phyloP scores from a whole-genome alignment of 2,329 filamentous ascomycete genomes.

The Stagonosporopsis rhizophila region DNA sequence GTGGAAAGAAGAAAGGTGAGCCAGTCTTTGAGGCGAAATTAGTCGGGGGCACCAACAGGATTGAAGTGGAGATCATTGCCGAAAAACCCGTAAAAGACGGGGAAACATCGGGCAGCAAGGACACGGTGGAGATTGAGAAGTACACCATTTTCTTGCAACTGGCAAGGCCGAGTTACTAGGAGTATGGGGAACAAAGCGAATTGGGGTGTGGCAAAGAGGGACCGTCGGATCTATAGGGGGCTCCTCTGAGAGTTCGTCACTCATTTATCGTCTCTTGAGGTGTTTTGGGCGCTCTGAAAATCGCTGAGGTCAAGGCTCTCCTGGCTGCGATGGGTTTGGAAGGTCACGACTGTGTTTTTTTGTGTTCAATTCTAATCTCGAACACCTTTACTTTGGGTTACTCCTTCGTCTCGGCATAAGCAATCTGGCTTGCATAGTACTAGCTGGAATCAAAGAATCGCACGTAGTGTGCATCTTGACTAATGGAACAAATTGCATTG shows the following conservation, averaged over 20 bases:
- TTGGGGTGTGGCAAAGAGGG: neutral
- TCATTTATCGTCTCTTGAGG: conserved; percentile 1
- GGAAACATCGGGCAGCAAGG: conserved; percentile 31
- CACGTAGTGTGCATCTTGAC: neutral
- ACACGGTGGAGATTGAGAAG: conserved; percentile 78
- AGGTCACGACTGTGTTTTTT: neutral
- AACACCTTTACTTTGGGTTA: neutral
- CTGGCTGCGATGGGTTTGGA: neutral
- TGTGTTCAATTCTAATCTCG: neutral
- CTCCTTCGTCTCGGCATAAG: neutral
- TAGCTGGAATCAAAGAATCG: neutral
- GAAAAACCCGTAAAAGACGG: conserved; percentile 57
- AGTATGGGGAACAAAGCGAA: neutral
- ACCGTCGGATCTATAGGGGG: neutral
- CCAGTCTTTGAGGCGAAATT: conserved; percentile 79
- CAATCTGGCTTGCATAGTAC: neutral
- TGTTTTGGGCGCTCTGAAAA: conserved; percentile 7
- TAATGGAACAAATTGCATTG: neutral
- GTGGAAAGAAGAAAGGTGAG: conserved; percentile 58
- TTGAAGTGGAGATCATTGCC: conserved; percentile 80
- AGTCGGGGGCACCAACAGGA: conserved; percentile 74
- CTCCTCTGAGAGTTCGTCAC: neutral
- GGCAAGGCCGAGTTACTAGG: conserved; percentile 50
- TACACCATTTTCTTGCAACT: conserved; percentile 79
- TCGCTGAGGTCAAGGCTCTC: neutral